Conservation (phyloP, 2,329 filamentous ascomycete genomes). For the Pyrenochaeta sp. region DNA sequence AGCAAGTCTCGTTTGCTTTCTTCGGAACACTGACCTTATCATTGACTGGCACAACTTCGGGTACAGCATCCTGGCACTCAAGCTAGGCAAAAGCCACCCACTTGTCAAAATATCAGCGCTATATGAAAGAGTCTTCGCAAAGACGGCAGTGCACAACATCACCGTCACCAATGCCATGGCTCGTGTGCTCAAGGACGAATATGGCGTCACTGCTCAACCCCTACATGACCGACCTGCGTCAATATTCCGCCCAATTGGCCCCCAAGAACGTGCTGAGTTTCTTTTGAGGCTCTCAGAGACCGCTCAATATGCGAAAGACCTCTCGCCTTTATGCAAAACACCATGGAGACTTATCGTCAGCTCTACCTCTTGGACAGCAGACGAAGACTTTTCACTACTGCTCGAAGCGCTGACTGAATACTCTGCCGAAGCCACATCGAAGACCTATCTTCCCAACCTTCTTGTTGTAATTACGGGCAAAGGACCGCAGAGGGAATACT, state of each 20-base stretch:
- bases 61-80: conserved; percentile 84
- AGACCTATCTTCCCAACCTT: conserved; percentile 68
- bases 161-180: conserved; percentile 92
- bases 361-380: conserved; percentile 96
- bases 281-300: conserved; percentile 73
- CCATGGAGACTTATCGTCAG: conserved; percentile 79
- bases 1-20: conserved; percentile 73
- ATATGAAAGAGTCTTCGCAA: conserved; percentile 80
- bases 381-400: conserved; percentile 92
- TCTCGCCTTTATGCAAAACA: conserved; percentile 59
- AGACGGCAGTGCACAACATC: conserved; percentile 76
- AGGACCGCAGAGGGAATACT: conserved; percentile 82
- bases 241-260: conserved; percentile 77
- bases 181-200: conserved; percentile 72
- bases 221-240: conserved; percentile 77
- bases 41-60: conserved; percentile 99
- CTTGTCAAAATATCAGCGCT: conserved; percentile 78
- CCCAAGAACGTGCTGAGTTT: conserved; percentile 59
- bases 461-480: conserved; percentile 94
- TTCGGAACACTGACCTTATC: conserved; percentile 82
- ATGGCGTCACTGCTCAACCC: conserved; percentile 70
- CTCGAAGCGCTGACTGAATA: conserved; percentile 83
- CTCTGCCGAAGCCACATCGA: conserved; percentile 61
- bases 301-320: conserved; percentile 64
- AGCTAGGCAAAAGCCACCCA: conserved; percentile 70